Evolutionary conservation across 805 yeast genomes (phyloP).

Genomic region (Nakazawaea holstii): DNA sequence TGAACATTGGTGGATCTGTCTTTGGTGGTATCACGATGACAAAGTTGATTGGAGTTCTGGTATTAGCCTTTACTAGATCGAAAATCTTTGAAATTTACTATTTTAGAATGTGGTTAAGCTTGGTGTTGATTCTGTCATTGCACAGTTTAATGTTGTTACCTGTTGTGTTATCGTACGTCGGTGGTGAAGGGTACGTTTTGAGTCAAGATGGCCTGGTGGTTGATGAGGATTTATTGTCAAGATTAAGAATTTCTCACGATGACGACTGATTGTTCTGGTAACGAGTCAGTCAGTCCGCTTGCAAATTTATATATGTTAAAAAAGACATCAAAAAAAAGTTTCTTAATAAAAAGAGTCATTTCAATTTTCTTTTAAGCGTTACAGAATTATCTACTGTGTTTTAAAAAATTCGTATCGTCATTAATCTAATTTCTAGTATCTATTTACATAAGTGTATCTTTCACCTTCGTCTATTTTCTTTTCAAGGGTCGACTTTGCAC

Average conservation of each 20-base stretch:
- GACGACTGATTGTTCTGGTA: background rate
- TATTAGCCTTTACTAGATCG: constrained; percentile 81
- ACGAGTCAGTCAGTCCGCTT: too few relatives aligned
- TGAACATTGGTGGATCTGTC: constrained; percentile 84
- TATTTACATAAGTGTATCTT: too few relatives aligned
- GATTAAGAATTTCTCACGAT: constrained; percentile 11
- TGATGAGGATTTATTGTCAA: constrained; percentile 20
- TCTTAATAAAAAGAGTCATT: too few relatives aligned
- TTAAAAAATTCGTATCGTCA: too few relatives aligned
- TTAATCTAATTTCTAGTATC: too few relatives aligned
- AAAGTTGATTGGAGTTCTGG: constrained; percentile 80
- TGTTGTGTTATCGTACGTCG: constrained; percentile 56
- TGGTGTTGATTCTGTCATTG: constrained; percentile 69
- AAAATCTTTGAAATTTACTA: constrained; percentile 88
- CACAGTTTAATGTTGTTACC: constrained; percentile 83
- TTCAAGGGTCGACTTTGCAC: too few relatives aligned
- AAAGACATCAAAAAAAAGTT: too few relatives aligned
- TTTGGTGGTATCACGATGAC: constrained; percentile 88
- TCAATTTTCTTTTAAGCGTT: too few relatives aligned
- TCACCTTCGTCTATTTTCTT: too few relatives aligned
- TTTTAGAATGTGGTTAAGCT: constrained; percentile 89
- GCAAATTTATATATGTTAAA: too few relatives aligned
- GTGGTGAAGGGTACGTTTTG: constrained; percentile 48
- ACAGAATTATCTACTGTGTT: too few relatives aligned
- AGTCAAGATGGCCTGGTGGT: constrained; percentile 14